phyloP scores from a whole-genome alignment of 2,329 filamentous ascomycete species.

The Trichophyton equinum region DNA sequence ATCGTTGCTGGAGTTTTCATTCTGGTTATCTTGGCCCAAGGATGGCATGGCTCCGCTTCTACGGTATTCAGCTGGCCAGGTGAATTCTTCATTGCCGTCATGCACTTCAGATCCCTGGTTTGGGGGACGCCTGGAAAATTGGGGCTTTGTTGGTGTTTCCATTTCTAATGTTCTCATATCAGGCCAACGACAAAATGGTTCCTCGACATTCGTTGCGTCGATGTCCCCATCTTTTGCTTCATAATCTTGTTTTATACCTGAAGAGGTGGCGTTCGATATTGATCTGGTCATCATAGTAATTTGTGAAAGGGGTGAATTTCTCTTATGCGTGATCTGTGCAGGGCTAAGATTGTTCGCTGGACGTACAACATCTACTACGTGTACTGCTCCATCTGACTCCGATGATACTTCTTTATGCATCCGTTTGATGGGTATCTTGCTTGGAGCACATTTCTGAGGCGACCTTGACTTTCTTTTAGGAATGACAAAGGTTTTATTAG shows the following conservation, averaged over 20 bases:
- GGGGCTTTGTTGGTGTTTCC: background rate
- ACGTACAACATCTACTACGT: background rate
- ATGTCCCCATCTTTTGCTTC: background rate
- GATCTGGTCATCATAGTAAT: background rate
- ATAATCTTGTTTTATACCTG: background rate
- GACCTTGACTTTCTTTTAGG: background rate
- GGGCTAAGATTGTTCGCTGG: background rate
- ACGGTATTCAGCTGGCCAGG: background rate
- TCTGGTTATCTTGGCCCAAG: background rate
- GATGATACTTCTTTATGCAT: background rate
- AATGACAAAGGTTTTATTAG: background rate
- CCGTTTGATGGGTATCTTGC: conserved; percentile 1
- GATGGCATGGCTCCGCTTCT: background rate
- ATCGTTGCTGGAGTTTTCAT: background rate
- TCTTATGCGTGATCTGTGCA: background rate
- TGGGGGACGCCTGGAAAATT: too few relatives aligned
- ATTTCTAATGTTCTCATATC: background rate
- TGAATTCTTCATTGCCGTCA: too few relatives aligned
- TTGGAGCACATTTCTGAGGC: background rate
- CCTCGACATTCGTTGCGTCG: background rate
- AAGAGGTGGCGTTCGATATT: background rate
- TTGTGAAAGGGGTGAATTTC: background rate
- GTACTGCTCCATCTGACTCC: background rate
- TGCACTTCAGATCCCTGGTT: background rate
- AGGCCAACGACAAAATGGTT: background rate